A percentile compares a stretch with the other conserved stretches of the same genome.
These are phyloP conservation scores for Podila clonocystis DNA, from an alignment of 192 early-diverging fungal species.

Conservation along the genomic window DNA sequence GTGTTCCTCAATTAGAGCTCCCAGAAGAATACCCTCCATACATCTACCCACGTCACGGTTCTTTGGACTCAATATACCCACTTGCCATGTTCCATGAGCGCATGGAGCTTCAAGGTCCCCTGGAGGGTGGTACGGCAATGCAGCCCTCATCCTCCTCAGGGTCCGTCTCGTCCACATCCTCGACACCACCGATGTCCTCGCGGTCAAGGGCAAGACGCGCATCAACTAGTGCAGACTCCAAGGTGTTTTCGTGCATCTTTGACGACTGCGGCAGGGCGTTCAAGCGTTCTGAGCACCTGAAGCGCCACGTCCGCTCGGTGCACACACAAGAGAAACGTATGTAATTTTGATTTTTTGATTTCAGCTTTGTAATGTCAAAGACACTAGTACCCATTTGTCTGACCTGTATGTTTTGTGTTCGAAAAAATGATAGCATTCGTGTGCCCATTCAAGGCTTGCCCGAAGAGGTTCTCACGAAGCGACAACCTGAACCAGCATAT, in stretches of 20 bases:
- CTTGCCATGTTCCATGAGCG: conserved; percentile 30
- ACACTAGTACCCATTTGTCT: too few relatives aligned
- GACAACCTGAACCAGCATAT: conserved; percentile 67
- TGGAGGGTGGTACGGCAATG: neutral
- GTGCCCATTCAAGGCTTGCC: conserved; percentile 58
- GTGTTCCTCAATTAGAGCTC: conserved; percentile 12
- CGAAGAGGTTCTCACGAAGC: conserved; percentile 64
- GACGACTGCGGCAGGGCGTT: conserved; percentile 62
- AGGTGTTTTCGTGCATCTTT: conserved; percentile 53
- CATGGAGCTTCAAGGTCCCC: conserved; percentile 5
- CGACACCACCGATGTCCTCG: neutral
- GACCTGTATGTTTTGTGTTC: neutral
- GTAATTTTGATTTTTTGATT: conserved; percentile 10
- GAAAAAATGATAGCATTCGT: conserved; percentile 52
- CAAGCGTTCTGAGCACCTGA: conserved; percentile 66
- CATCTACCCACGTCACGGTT: conserved; percentile 22
- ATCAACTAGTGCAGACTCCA: conserved; percentile 22
- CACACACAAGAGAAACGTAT: conserved; percentile 72
- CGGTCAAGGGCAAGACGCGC: conserved; percentile 20
- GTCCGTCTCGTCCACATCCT: conserved; percentile 3
- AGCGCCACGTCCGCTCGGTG: conserved; percentile 67
- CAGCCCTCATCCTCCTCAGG: conserved; percentile 14
- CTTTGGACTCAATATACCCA: conserved; percentile 35
- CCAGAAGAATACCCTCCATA: conserved; percentile 15
- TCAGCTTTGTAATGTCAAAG: too few relatives aligned